Evolutionary conservation across 805 yeast species (phyloP).

Genomic region (Yarrowia sp.): DNA sequence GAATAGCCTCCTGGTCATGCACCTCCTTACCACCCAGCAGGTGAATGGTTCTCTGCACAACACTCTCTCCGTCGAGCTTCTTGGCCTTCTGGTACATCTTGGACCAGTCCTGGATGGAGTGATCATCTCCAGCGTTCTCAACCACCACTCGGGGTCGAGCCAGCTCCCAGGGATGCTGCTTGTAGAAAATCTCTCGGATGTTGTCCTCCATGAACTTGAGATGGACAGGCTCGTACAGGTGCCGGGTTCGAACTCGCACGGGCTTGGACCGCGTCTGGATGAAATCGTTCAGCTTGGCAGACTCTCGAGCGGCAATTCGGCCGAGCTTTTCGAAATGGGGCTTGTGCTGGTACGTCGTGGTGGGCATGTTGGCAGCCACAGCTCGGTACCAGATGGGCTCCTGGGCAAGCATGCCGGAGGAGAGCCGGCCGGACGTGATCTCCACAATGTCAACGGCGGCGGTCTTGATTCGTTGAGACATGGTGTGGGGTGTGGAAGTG

Average conservation of each 20-base stretch:
- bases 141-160: constrained; percentile 82
- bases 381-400: constrained; percentile 91
- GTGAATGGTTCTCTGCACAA: constrained; percentile 70
- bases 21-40: constrained; percentile 41
- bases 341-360: constrained; percentile 31
- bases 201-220: constrained; percentile 71
- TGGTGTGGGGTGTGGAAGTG: constrained; percentile 32
- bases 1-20: constrained; percentile 36
- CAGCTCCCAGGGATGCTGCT: constrained; percentile 97
- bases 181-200: constrained; percentile 74
- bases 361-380: constrained; percentile 80
- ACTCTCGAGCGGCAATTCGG: constrained; percentile 42
- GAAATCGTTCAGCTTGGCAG: constrained; percentile 35
- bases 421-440: constrained; percentile 73
- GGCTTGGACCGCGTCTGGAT: constrained; percentile 41
- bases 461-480: constrained; percentile 66
- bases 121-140: constrained; percentile 68
- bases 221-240: constrained; percentile 52
- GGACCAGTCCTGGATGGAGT: constrained; percentile 66
- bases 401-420: constrained; percentile 56
- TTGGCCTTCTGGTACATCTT: constrained; percentile 67
- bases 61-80: constrained; percentile 85
- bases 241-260: constrained; percentile 32
- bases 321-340: constrained; percentile 48
- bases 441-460: constrained; percentile 71